These are phyloP conservation scores for Quercus tomentella DNA, from an alignment of 331 rosid species.

Conservation along the genomic window DNA sequence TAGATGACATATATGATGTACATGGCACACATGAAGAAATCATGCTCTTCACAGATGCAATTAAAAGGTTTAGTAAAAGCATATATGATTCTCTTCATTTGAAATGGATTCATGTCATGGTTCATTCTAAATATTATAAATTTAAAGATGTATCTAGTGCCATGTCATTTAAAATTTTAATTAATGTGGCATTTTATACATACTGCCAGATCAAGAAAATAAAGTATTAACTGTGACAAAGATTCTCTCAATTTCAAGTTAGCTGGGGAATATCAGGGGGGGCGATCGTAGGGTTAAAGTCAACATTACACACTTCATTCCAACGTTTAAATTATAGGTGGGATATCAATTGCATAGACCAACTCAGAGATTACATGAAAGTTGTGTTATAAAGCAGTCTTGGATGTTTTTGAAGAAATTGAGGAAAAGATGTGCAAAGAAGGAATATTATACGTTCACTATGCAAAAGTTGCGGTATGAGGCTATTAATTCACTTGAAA, in stretches of 20 bases:
- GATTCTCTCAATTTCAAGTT: too few species aligned
- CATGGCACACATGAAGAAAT: constrained; percentile 39
- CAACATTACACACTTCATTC: neutral
- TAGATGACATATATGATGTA: constrained; percentile 48
- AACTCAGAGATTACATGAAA: constrained; percentile 46
- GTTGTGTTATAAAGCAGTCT: constrained; percentile 13
- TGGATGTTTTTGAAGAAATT: constrained; percentile 21
- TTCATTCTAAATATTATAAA: too few species aligned
- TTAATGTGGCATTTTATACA: too few species aligned
- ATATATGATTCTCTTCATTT: too few species aligned
- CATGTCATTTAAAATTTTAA: too few species aligned
- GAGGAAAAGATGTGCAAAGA: neutral
- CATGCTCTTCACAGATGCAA: constrained; percentile 26
- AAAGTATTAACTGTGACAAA: too few species aligned
- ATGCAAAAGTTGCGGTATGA: constrained; percentile 31
- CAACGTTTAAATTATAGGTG: constrained; percentile 25
- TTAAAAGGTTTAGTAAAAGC: constrained; percentile 14
- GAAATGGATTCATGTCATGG: too few species aligned
- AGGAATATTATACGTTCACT: constrained; percentile 8
- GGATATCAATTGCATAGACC: constrained; percentile 13
- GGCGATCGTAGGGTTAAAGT: neutral
- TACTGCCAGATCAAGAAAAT: too few species aligned
- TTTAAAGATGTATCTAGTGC: too few species aligned
- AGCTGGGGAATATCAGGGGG: too few species aligned
- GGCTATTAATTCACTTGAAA: neutral